A percentile compares a stretch with the other conserved stretches of the same genome.
phyloP scores from a whole-genome alignment of 2,329 filamentous ascomycete species.

The Botrytis hyacinthi region DNA sequence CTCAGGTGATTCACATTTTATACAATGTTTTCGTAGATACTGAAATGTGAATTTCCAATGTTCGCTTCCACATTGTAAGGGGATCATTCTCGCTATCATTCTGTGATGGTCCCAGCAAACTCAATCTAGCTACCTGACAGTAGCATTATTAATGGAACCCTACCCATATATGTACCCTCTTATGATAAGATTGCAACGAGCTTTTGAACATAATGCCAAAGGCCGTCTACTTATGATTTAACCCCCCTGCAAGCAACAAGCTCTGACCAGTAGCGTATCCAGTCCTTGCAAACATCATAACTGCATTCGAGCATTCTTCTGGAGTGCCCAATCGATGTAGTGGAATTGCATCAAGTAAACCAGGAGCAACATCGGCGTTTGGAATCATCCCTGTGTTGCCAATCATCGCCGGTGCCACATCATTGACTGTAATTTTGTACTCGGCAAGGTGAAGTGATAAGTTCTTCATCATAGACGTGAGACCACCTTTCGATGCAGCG shows the following conservation, averaged over 20 bases:
- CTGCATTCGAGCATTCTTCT: slow-evolving; percentile 48
- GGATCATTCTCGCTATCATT: neutral
- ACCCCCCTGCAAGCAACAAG: slow-evolving; percentile 43
- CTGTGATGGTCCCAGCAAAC: neutral
- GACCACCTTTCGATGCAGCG: slow-evolving; percentile 43
- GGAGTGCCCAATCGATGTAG: slow-evolving; percentile 46
- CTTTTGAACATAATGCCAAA: neutral
- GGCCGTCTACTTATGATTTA: slow-evolving; percentile 28
- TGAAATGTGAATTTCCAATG: neutral
- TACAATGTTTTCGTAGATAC: neutral
- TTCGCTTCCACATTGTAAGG: neutral
- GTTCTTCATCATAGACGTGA: slow-evolving; percentile 49
- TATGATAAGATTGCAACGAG: neutral
- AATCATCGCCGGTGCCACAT: slow-evolving; percentile 48
- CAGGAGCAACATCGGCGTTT: slow-evolving; percentile 32
- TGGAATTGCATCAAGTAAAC: slow-evolving; percentile 41
- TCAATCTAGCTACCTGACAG: neutral
- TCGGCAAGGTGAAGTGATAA: slow-evolving; percentile 44
- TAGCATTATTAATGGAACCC: neutral
- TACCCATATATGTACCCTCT: neutral
- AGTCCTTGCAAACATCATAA: slow-evolving; percentile 48
- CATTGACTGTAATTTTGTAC: slow-evolving; percentile 48
- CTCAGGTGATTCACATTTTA: neutral
- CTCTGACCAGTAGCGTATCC: slow-evolving; percentile 49
- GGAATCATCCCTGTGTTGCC: slow-evolving; percentile 47